These are phyloP conservation scores for Hyaloscypha bicolor DNA, from an alignment of 495 filamentous ascomycete species.

Conservation along the genomic window DNA sequence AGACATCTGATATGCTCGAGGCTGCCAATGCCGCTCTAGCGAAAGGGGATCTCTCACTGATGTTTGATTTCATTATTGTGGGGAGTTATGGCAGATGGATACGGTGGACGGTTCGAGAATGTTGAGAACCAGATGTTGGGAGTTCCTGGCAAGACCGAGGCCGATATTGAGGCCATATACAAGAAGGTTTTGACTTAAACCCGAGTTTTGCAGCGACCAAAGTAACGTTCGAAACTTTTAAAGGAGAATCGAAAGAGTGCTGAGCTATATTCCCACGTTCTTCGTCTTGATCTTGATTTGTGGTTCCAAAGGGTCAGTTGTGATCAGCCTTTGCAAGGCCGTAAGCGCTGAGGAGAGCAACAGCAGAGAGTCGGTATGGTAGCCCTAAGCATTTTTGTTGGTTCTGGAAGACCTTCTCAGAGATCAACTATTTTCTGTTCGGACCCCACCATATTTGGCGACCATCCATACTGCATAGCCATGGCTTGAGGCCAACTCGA, in stretches of 20 bases:
- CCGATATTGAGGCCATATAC: slow-evolving; percentile 32
- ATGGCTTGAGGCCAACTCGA: no score
- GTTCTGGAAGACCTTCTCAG: no score
- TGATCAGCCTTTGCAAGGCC: no score
- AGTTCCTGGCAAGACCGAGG: slow-evolving; percentile 36
- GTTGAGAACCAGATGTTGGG: slow-evolving; percentile 46
- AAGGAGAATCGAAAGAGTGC: background rate
- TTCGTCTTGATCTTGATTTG: no score
- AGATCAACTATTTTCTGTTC: no score
- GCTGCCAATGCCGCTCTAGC: slow-evolving; percentile 30
- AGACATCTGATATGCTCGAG: slow-evolving; percentile 38
- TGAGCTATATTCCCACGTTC: no score
- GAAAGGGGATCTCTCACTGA: slow-evolving; percentile 34
- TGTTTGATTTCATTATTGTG: slow-evolving; percentile 33
- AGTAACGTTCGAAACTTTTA: background rate
- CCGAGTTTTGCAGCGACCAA: background rate
- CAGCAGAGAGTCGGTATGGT: no score
- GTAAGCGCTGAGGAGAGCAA: no score
- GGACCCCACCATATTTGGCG: no score
- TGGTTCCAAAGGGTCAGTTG: no score
- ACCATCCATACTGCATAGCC: no score
- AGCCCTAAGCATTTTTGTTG: no score
- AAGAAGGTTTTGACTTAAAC: slow-evolving; percentile 11
- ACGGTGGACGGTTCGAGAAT: slow-evolving; percentile 35
- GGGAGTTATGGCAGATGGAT: slow-evolving; percentile 45